Base-by-base conservation (phyloP, 2,329 filamentous ascomycete genomes). In the Phoma sp. region DNA sequence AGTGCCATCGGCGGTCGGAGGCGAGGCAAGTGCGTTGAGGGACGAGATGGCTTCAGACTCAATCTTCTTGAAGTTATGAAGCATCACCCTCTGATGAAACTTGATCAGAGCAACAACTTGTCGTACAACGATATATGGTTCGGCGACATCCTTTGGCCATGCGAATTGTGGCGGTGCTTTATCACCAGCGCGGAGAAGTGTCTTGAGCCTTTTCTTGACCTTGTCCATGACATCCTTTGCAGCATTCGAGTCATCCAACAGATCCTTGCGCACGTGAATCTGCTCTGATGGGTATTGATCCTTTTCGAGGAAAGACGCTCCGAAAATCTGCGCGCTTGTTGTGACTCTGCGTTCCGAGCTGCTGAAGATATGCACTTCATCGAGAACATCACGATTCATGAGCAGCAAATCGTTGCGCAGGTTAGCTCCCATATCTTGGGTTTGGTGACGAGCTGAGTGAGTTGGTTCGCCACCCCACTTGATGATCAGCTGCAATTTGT, bases 201-300 rank as follows among this genome's bases (percentile, higher is more conserved):
- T 88, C 78, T 99, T 99, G 25, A 99, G 83, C 85, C 96, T 97
- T 84, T 99, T 99, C 83, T 99, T 99, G 51, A 99, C 95, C 77
- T 96, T 97, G 77, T 99, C 96, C 90, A 97, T 99, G 69, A 96
- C 92, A 72, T 99, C 95, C 74, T 99, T 99, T 53, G 95, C 95
- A 4, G 95, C 95, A 74, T 99, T 99, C 0, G 93, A 98, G 72
- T 99, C 95, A 72, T 99, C 95, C 3, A 99, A 80, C 6, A 99
- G 83, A 75, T 98, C 93, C 72, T 99, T 99, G 47, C 95, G 88
- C 52, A 98, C 88, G 30, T 87, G 89, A 59, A 99, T 96, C 61
- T 91, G 91, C 66, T 96, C 90, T 23, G 91, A 86, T 0, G 89
- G 86, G 13, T 97, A 81, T 49, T 97, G 90, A 72, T 96, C 91